These are phyloP conservation scores for Aspergillus versicolor DNA, from an alignment of 2,329 filamentous ascomycete genomes.

Conservation along the genomic window DNA sequence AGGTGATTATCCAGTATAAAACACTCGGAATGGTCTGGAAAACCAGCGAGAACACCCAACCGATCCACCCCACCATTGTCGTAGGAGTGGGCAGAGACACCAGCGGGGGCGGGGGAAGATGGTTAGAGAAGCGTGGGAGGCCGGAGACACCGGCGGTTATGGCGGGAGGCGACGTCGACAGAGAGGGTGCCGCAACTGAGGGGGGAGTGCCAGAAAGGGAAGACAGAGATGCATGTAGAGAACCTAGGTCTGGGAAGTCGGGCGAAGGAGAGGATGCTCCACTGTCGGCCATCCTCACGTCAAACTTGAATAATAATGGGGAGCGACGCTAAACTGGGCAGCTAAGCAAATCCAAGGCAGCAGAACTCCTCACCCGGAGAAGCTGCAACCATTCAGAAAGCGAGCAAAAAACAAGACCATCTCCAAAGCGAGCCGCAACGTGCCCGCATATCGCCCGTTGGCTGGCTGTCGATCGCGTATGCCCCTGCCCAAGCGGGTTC, in stretches of 20 bases:
- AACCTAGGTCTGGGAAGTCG: slow-evolving; percentile 10
- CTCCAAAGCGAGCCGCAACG: slow-evolving; percentile 14
- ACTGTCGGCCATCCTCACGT: slow-evolving; percentile 16
- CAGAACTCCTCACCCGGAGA: not conserved
- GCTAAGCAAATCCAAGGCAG: slow-evolving; percentile 1
- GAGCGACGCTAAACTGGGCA: slow-evolving; percentile 15
- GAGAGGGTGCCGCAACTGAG: slow-evolving; percentile 17
- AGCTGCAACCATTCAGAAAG: not conserved
- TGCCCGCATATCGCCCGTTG: slow-evolving; percentile 15
- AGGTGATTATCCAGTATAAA: slow-evolving; percentile 77
- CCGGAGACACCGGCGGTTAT: slow-evolving; percentile 22
- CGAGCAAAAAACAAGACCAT: slow-evolving; percentile 9
- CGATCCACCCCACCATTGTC: slow-evolving; percentile 46
- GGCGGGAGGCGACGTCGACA: slow-evolving; percentile 16
- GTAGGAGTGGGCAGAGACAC: slow-evolving; percentile 31
- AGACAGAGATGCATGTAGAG: slow-evolving; percentile 14
- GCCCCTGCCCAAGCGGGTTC: slow-evolving; percentile 8
- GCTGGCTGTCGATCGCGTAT: slow-evolving; percentile 12
- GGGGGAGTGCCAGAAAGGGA: slow-evolving; percentile 20
- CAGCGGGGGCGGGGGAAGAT: slow-evolving; percentile 29
- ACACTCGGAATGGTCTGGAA: slow-evolving; percentile 57
- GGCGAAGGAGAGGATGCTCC: slow-evolving; percentile 11
- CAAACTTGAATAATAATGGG: slow-evolving; percentile 10
- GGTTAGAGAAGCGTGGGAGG: slow-evolving; percentile 19
- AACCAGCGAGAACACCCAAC: slow-evolving; percentile 49